Evolutionary conservation across 164 flowering plant species (phyloP).

Genomic region (Brasenia schreberi): DNA sequence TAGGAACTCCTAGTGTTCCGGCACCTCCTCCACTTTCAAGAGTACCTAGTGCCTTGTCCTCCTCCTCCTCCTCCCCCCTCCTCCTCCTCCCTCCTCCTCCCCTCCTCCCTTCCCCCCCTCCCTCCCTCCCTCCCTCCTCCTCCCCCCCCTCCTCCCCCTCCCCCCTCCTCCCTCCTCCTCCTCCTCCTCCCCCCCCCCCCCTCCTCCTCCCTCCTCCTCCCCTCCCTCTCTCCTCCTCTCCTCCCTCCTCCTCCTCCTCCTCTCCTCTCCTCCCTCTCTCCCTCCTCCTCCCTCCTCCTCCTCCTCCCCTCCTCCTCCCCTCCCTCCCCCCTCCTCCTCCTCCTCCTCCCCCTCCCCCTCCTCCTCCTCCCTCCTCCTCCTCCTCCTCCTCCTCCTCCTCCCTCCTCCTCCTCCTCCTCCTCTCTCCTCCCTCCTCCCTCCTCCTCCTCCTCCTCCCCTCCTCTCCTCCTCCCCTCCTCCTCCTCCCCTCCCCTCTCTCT

Average conservation of each 20-base stretch:
- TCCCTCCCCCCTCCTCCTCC: neutral
- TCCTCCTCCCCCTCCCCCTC: slow-evolving; percentile 1
- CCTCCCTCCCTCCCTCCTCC: no score
- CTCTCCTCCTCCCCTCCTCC: no score
- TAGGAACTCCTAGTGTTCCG: neutral
- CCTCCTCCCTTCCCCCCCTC: no score
- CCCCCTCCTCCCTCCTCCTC: slow-evolving; percentile 16
- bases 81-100: slow-evolving; percentile 9
- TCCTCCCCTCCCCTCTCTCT: no score
- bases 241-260: neutral
- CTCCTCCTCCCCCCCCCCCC: neutral
- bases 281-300: slow-evolving; percentile 13
- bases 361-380: neutral
- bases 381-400: neutral
- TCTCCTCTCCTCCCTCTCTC: slow-evolving; percentile 27
- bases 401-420: neutral
- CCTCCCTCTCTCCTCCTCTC: no score
- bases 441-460: neutral
- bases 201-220: slow-evolving; percentile 17
- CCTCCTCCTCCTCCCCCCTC: neutral
- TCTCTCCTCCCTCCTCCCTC: no score
- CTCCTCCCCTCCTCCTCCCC: slow-evolving; percentile 21
- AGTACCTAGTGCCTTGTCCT: slow-evolving; percentile 4
- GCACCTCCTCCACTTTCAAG: neutral
- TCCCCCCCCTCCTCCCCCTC: slow-evolving; percentile 9